Conservation (phyloP, 768 basidiomycete genomes). For the Antrodiella citrinella region DNA sequence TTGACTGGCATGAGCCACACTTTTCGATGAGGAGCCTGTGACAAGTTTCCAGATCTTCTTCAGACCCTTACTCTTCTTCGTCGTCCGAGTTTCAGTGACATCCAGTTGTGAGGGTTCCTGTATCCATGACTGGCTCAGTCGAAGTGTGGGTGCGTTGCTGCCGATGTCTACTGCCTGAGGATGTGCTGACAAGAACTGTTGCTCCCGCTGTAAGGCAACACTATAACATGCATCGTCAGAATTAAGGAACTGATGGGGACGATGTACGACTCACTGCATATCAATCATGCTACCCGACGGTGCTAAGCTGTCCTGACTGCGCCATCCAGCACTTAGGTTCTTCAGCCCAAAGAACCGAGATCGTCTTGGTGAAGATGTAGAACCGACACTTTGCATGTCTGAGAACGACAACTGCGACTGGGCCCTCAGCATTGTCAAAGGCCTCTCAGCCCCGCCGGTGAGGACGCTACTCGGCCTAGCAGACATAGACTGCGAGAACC, state of each 20-base stretch:
- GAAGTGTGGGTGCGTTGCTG: conserved; percentile 22
- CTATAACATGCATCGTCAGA: conserved; percentile 27
- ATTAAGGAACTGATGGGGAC: conserved; percentile 4
- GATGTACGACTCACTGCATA: conserved; percentile 66
- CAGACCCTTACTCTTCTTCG: conserved; percentile 69
- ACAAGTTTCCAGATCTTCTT: conserved; percentile 79
- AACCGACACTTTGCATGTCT: conserved; percentile 67
- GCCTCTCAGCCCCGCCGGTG: conserved; percentile 33
- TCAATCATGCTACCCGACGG: conserved; percentile 87
- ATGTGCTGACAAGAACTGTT: conserved; percentile 17
- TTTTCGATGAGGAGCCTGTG: conserved; percentile 43
- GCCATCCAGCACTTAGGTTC: conserved; percentile 64
- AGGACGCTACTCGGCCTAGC: conserved; percentile 34
- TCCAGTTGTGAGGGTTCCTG: conserved; percentile 7
- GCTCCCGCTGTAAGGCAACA: conserved; percentile 70
- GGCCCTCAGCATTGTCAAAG: conserved; percentile 51
- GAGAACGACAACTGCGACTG: conserved; percentile 78
- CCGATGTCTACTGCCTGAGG: conserved; percentile 19
- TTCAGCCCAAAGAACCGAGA: conserved; percentile 74
- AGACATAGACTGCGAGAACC: conserved; percentile 39
- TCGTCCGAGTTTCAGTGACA: conserved; percentile 3
- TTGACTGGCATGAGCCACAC: conserved; percentile 21
- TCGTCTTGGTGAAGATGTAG: conserved; percentile 52
- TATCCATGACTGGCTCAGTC: conserved; percentile 17
- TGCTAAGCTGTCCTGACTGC: conserved; percentile 75